These are phyloP conservation scores for Phylloporus sp. DNA, from an alignment of 1,284 basidiomycete species.

Conservation along the genomic window DNA sequence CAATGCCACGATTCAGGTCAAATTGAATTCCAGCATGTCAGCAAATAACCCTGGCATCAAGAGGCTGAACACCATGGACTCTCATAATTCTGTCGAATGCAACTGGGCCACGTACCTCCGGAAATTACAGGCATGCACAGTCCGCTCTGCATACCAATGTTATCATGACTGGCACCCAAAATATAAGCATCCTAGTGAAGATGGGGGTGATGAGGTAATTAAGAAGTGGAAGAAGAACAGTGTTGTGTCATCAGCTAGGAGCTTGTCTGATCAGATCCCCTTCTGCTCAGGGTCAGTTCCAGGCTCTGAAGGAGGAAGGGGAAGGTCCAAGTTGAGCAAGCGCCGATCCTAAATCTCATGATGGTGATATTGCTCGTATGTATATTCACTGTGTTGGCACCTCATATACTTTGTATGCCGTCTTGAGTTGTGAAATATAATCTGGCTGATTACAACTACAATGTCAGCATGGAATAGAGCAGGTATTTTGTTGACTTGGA, in stretches of 20 bases:
- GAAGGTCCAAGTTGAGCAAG: neutral
- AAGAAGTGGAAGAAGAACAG: neutral
- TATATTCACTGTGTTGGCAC: too few relatives aligned
- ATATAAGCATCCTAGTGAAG: neutral
- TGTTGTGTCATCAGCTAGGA: neutral
- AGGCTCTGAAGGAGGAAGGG: neutral
- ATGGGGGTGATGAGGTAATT: neutral
- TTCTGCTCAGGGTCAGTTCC: neutral
- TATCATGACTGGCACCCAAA: neutral
- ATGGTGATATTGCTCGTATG: too few relatives aligned
- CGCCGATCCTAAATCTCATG: neutral
- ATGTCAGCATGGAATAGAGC: too few relatives aligned
- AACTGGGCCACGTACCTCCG: neutral
- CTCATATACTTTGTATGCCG: too few relatives aligned
- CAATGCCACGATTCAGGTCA: neutral
- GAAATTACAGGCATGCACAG: neutral
- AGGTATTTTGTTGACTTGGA: too few relatives aligned
- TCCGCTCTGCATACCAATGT: neutral
- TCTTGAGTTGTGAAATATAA: too few relatives aligned
- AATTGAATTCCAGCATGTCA: neutral
- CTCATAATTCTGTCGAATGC: neutral
- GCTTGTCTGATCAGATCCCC: neutral
- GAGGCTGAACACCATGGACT: neutral
- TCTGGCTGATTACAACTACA: too few relatives aligned
- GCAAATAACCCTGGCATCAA: neutral